Percentiles rank a stretch among this genome's conserved stretches.
These are phyloP conservation scores for Citrus hindsii DNA, from an alignment of 345 rosid species.

Conservation along the genomic window DNA sequence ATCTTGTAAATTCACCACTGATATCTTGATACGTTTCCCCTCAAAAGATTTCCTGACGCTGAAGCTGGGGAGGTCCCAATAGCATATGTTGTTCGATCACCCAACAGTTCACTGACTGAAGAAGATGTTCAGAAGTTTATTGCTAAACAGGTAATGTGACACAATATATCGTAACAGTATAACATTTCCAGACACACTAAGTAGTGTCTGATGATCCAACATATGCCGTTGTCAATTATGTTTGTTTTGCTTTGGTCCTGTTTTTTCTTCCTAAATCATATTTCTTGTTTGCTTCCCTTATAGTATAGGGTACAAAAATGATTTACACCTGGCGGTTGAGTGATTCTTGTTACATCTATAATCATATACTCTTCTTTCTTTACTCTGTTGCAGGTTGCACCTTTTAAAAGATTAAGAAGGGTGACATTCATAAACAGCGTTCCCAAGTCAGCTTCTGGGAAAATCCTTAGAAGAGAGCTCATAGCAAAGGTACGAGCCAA, in stretches of 20 bases:
- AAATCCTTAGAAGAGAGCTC: constrained; percentile 81
- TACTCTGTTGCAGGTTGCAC: constrained; percentile 59
- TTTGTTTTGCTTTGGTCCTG: not conserved
- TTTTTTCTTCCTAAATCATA: not conserved
- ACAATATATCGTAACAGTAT: not conserved
- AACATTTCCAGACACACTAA: not conserved
- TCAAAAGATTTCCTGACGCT: constrained; percentile 71
- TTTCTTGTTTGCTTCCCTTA: not conserved
- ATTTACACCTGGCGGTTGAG: not conserved
- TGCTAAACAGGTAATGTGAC: constrained; percentile 59
- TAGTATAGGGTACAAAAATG: not conserved
- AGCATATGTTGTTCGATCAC: constrained; percentile 75
- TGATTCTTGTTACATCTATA: not conserved
- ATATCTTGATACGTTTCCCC: not conserved
- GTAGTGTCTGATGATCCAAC: not conserved
- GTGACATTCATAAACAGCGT: constrained; percentile 61
- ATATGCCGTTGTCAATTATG: not conserved
- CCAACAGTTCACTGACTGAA: constrained; percentile 61
- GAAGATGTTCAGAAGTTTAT: constrained; percentile 62
- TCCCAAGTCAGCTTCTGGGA: constrained; percentile 85
- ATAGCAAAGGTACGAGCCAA: constrained; percentile 60
- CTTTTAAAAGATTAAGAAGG: constrained; percentile 65
- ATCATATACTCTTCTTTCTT: not conserved
- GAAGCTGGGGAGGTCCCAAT: constrained; percentile 95
- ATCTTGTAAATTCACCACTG: not conserved